Evolutionary conservation across 805 yeast genomes (phyloP).

Genomic region (Wickerhamomyces chambardii): DNA sequence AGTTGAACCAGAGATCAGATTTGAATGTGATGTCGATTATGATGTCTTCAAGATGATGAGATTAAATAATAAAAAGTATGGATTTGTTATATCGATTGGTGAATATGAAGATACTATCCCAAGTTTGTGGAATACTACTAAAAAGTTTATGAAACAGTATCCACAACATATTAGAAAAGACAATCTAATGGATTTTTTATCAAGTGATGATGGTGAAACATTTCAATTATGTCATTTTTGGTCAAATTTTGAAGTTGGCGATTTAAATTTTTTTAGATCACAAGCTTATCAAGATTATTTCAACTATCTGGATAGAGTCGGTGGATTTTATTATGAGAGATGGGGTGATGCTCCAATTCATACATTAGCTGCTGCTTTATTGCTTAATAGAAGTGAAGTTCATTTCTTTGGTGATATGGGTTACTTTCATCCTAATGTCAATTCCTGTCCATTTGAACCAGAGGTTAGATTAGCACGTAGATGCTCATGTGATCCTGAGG

Average conservation of each 20-base stretch:
- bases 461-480: slow-evolving; percentile 42
- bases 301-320: slow-evolving; percentile 58
- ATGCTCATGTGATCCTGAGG: slow-evolving; percentile 63
- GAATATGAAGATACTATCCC: slow-evolving; percentile 68
- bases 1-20: slow-evolving; percentile 72
- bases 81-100: slow-evolving; percentile 66
- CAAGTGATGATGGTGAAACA: slow-evolving; percentile 53
- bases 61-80: slow-evolving; percentile 63
- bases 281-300: slow-evolving; percentile 65
- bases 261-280: slow-evolving; percentile 64
- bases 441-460: slow-evolving; percentile 65
- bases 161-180: slow-evolving; percentile 54
- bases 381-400: slow-evolving; percentile 51
- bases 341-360: slow-evolving; percentile 92
- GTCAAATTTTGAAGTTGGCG: slow-evolving; percentile 87
- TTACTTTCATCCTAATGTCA: slow-evolving; percentile 63
- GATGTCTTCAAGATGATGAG: slow-evolving; percentile 78
- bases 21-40: slow-evolving; percentile 67
- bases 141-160: slow-evolving; percentile 45
- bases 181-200: slow-evolving; percentile 53
- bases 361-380: slow-evolving; percentile 68
- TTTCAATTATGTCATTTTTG: slow-evolving; percentile 89
- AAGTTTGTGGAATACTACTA: slow-evolving; percentile 66
- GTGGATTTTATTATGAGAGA: slow-evolving; percentile 84
- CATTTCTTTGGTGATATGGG: slow-evolving; percentile 77